phyloP scores from a whole-genome alignment of 331 rosid species.

The Prunus yedoensis region DNA sequence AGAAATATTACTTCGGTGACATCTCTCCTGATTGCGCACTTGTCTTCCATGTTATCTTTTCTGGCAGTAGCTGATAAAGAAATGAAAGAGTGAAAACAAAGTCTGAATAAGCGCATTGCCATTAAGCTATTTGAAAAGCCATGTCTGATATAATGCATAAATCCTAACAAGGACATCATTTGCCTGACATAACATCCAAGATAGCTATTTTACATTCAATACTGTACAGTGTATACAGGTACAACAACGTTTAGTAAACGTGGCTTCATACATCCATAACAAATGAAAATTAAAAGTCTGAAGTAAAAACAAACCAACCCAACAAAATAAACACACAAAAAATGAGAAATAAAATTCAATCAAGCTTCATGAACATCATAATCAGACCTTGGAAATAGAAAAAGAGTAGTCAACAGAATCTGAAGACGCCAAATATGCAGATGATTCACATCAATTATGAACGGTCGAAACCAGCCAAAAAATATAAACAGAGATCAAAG shows the following conservation, averaged over 20 bases:
- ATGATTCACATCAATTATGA: background rate
- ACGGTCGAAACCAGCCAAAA: background rate
- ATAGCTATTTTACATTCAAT: too few species aligned
- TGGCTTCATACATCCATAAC: too few species aligned
- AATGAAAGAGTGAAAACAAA: slow-evolving; percentile 7
- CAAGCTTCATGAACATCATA: too few species aligned
- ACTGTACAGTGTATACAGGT: too few species aligned
- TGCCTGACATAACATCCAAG: background rate
- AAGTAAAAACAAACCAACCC: too few species aligned
- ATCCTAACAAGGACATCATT: background rate
- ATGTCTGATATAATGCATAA: background rate
- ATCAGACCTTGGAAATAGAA: too few species aligned
- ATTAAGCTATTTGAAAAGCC: background rate
- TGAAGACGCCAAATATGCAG: background rate
- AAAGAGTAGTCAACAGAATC: background rate
- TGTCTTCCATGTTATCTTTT: slow-evolving; percentile 47
- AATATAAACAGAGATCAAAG: background rate
- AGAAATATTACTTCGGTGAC: slow-evolving; percentile 55
- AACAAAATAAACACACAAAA: too few species aligned
- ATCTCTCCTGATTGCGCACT: slow-evolving; percentile 68
- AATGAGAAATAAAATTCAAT: too few species aligned
- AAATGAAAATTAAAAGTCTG: too few species aligned
- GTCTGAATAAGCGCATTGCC: background rate
- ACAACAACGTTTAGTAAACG: too few species aligned
- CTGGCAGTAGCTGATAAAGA: slow-evolving; percentile 16